These are phyloP conservation scores for Crithidia expoeki DNA, from an alignment of 208 protist species.

Conservation along the genomic window DNA sequence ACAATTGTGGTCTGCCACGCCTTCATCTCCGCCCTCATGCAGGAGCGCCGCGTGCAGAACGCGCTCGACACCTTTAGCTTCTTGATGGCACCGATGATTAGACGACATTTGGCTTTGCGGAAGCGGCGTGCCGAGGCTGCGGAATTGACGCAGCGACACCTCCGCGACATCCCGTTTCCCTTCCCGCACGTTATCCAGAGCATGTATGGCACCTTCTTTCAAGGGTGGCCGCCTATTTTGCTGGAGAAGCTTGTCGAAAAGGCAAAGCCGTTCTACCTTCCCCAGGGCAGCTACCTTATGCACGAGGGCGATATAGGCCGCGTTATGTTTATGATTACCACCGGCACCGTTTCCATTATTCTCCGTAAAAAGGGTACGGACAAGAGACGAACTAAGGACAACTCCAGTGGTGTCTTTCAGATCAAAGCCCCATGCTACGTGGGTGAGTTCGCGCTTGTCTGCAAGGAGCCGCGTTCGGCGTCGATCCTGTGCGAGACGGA, in stretches of 20 bases:
- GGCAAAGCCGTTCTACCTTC: conserved; percentile 64
- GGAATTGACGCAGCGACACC: conserved; percentile 51
- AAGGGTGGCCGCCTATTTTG: conserved; percentile 69
- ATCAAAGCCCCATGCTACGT: conserved; percentile 88
- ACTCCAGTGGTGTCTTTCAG: conserved; percentile 67
- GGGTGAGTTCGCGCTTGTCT: conserved; percentile 89
- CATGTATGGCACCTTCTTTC: conserved; percentile 88
- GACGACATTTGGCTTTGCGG: conserved; percentile 51
- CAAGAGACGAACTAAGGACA: conserved; percentile 80
- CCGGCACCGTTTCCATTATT: conserved; percentile 69
- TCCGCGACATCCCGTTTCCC: conserved; percentile 80
- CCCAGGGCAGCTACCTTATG: conserved; percentile 78
- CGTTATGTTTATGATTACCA: conserved; percentile 89
- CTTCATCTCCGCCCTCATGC: conserved; percentile 84
- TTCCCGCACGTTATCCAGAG: conserved; percentile 75
- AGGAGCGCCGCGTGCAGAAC: conserved; percentile 73
- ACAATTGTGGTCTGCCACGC: conserved; percentile 82
- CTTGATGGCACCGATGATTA: conserved; percentile 74
- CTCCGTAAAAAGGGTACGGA: conserved; percentile 65
- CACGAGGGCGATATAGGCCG: conserved; percentile 89
- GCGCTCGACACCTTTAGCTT: conserved; percentile 71
- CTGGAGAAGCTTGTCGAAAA: conserved; percentile 74
- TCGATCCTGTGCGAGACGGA: conserved; percentile 89
- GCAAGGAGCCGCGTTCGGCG: conserved; percentile 84
- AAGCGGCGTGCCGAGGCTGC: conserved; percentile 36